Percentiles rank a stretch among this genome's conserved stretches.
Conservation (phyloP, 2,329 filamentous ascomycete species). For the Cladophialophora yegresii region DNA sequence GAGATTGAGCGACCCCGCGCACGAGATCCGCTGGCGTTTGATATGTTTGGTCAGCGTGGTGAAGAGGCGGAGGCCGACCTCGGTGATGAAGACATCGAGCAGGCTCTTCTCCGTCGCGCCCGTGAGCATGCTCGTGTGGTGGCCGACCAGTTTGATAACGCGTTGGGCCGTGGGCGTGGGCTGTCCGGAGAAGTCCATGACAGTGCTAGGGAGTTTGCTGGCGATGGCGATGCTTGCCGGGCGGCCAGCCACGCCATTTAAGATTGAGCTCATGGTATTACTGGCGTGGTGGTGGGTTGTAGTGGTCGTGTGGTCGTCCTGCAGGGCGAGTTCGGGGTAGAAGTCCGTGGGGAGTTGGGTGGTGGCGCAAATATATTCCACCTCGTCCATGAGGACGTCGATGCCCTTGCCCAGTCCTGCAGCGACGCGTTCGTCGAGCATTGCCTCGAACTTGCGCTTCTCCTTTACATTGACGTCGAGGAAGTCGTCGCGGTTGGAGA, state of each 20-base stretch:
- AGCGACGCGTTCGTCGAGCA: slow-evolving; percentile 95
- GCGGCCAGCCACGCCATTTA: slow-evolving; percentile 9
- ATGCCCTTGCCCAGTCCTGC: slow-evolving; percentile 96
- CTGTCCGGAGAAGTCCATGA: slow-evolving; percentile 47
- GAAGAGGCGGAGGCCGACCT: slow-evolving; percentile 91
- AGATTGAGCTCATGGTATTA: slow-evolving; percentile 10
- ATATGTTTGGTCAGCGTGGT: slow-evolving; percentile 93
- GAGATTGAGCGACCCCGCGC: slow-evolving; percentile 83
- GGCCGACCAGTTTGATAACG: slow-evolving; percentile 80
- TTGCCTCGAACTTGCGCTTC: slow-evolving; percentile 98
- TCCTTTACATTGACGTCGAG: slow-evolving; percentile 86
- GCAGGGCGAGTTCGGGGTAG: slow-evolving; percentile 62
- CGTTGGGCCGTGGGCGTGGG: slow-evolving; percentile 76
- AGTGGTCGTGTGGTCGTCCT: neutral
- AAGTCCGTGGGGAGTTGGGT: slow-evolving; percentile 86
- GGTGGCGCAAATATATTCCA: slow-evolving; percentile 90
- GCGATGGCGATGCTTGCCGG: slow-evolving; percentile 7
- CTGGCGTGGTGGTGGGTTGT: slow-evolving; percentile 4
- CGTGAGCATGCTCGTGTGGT: slow-evolving; percentile 87
- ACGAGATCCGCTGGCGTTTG: slow-evolving; percentile 90
- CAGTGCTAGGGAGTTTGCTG: slow-evolving; percentile 11
- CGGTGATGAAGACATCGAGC: slow-evolving; percentile 97
- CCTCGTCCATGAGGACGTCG: slow-evolving; percentile 96
- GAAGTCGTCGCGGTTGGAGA: slow-evolving; percentile 92
- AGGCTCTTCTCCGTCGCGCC: slow-evolving; percentile 97